phyloP scores from a whole-genome alignment of 352 stramenopile genomes.

The Elongisporangium anandrum region DNA sequence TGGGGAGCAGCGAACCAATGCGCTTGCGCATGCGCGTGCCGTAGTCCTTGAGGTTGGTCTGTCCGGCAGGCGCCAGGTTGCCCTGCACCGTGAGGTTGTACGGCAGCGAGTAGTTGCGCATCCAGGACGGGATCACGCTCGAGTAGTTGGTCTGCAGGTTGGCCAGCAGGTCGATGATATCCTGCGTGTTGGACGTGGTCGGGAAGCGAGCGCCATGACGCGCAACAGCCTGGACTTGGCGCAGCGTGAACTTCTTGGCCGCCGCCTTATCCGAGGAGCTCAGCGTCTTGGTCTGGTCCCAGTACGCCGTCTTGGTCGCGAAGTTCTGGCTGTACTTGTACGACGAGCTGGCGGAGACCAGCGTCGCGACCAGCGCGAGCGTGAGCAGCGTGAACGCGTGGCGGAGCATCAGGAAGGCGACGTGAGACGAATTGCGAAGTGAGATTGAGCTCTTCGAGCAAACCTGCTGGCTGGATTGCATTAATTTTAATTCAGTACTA shows the following conservation, averaged over 20 bases:
- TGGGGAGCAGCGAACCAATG: conserved; percentile 5
- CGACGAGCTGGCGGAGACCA: background rate
- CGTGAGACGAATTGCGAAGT: too few relatives aligned
- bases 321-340: background rate
- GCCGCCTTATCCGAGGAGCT: background rate
- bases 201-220: conserved; percentile 27
- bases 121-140: conserved; percentile 34
- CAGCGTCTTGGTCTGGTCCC: background rate
- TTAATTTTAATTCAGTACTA: too few relatives aligned
- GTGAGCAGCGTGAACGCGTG: background rate
- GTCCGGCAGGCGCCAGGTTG: conserved; percentile 26
- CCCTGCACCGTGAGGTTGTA: conserved; percentile 51
- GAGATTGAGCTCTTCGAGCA: background rate
- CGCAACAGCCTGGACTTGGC: background rate
- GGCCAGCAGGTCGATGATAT: conserved; percentile 35
- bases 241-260: background rate
- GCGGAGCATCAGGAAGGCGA: background rate
- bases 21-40: conserved; percentile 27
- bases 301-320: background rate
- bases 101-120: conserved; percentile 49
- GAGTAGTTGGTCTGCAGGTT: conserved; percentile 39
- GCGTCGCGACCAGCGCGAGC: background rate
- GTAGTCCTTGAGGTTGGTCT: conserved; percentile 32
- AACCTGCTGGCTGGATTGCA: background rate
- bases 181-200: conserved; percentile 39